Evolutionary conservation across 192 early-diverging fungal species (phyloP).

Genomic region (Umbelopsis isabellina): DNA sequence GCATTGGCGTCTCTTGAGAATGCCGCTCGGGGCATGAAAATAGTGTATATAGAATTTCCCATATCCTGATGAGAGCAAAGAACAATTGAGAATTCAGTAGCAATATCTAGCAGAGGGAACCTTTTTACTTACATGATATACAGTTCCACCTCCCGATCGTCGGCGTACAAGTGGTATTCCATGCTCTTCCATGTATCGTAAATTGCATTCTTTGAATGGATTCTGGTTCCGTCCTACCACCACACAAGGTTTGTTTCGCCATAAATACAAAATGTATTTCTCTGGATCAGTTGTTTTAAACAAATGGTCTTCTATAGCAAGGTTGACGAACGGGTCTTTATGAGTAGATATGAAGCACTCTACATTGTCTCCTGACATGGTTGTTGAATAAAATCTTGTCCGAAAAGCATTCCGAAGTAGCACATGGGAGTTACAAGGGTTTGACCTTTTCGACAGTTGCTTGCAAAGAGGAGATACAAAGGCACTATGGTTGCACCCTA

Average conservation of each 20-base stretch:
- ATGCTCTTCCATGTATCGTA: constrained; percentile 64
- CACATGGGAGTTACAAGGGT: too few species aligned
- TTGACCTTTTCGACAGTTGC: too few species aligned
- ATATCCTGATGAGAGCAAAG: constrained; percentile 62
- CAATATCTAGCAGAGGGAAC: neutral
- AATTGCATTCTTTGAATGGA: constrained; percentile 94
- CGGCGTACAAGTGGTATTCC: constrained; percentile 85
- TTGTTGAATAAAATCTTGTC: neutral
- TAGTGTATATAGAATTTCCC: constrained; percentile 95
- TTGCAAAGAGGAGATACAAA: too few species aligned
- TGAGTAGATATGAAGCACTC: constrained; percentile 67
- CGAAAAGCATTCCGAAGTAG: neutral
- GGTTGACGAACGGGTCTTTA: constrained; percentile 76
- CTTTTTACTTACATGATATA: constrained; percentile 76
- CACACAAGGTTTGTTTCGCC: constrained; percentile 85
- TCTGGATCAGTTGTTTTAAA: constrained; percentile 72
- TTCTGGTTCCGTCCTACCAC: constrained; percentile 99
- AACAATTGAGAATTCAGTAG: neutral
- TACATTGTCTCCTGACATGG: constrained; percentile 31
- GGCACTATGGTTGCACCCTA: too few species aligned
- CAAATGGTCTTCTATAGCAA: constrained; percentile 91
- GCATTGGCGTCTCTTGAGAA: constrained; percentile 81
- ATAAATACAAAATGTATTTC: constrained; percentile 79
- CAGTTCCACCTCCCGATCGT: constrained; percentile 90
- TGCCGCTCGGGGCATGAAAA: constrained; percentile 85